Evolutionary conservation across 2,329 filamentous ascomycete species (phyloP).

Genomic region (Alternaria infectoria): DNA sequence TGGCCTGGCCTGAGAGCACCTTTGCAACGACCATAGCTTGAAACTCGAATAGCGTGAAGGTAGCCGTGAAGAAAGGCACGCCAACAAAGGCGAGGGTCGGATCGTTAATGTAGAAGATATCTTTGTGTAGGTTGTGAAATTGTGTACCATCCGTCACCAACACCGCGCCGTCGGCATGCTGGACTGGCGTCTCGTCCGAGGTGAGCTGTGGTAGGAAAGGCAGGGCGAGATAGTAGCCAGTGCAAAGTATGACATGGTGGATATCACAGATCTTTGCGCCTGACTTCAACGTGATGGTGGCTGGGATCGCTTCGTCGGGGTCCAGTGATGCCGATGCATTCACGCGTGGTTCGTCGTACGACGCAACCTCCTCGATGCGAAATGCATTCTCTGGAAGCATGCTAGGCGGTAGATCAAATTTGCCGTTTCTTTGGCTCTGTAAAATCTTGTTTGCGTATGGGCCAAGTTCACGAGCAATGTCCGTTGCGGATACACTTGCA

Average conservation of each 20-base stretch:
- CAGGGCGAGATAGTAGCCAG: constrained; percentile 71
- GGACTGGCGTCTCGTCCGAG: constrained; percentile 51
- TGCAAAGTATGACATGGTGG: constrained; percentile 68
- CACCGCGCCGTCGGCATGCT: constrained; percentile 59
- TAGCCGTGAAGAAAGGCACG: constrained; percentile 69
- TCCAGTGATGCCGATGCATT: background rate
- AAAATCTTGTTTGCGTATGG: constrained; percentile 54
- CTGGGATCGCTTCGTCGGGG: constrained; percentile 53
- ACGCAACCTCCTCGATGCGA: constrained; percentile 60
- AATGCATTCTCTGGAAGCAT: constrained; percentile 62
- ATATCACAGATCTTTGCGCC: constrained; percentile 62
- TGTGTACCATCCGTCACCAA: constrained; percentile 70
- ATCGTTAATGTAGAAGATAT: constrained; percentile 74
- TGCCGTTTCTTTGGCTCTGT: constrained; percentile 65
- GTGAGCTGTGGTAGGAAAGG: constrained; percentile 66
- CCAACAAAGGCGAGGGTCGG: constrained; percentile 69
- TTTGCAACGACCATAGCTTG: constrained; percentile 68
- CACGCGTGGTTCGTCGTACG: constrained; percentile 49
- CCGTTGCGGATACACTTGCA: constrained; percentile 61
- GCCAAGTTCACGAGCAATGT: constrained; percentile 62
- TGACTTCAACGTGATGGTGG: constrained; percentile 60
- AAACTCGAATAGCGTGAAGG: constrained; percentile 73
- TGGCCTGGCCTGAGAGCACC: constrained; percentile 60
- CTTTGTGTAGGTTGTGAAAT: constrained; percentile 70
- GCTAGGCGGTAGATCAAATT: constrained; percentile 63